Base-by-base conservation (phyloP, 176 grass and related monocot species). In the Phragmites australis region DNA sequence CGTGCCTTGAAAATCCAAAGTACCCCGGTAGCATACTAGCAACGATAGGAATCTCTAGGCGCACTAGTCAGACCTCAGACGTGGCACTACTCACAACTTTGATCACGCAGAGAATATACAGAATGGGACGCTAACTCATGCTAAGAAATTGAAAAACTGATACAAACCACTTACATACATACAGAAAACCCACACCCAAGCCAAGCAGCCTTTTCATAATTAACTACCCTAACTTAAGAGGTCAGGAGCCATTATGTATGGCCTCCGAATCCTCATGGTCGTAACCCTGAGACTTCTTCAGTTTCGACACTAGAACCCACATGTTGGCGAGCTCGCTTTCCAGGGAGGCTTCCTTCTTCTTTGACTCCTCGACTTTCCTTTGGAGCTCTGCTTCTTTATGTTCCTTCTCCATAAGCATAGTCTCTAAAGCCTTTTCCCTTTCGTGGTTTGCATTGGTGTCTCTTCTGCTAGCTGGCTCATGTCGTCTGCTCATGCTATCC, bases 281-380 rank as follows among this genome's bases (percentile, higher is more conserved):
- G 77, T 75, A 82, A 65, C 82, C 92, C 66, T 89, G 86, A 63
- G 88, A 82, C 49, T 91, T 99, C 79, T 93, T 99, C 72, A 95
- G 65, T 83, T 99, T 99, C 1, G 97, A 90, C 61, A 99, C 93
- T 50, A 90, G 82, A 81, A 99, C 93, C 93, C 97, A 99, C 97
- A 99, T 99, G 80, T 96, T 96, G 14, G 93, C 93, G 17, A 99
- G 93, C 65, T 96, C 97, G 63, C 88, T 93, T 78, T 99, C 97
- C 75, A 99, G 82, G 60, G 90, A 96, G 37, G 90, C 88, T 72
- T 99, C 93, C 60, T 82, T 99, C 77, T 99, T 84, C 72, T 96
- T 99, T 3, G 93, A 91, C 81, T 93, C 93, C 82, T 99, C 90
- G 0, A 96, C 60, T 76, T 89, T 91, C 80, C 77, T 95, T 48